These are phyloP conservation scores for Aspergillus sp. DNA, from an alignment of 2,329 filamentous ascomycete species.

Conservation along the genomic window DNA sequence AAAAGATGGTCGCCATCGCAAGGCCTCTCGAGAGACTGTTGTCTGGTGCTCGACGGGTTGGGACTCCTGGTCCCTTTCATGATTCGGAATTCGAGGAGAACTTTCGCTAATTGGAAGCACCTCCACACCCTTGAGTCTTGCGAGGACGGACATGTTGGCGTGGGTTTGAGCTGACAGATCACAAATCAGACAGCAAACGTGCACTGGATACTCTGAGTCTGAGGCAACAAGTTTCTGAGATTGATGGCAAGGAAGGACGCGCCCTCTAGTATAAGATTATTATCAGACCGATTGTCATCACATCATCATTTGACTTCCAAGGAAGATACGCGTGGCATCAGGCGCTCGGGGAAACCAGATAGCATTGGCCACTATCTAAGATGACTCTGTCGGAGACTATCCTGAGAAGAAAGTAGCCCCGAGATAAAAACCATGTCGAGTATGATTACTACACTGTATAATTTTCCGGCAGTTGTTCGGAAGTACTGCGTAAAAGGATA, in stretches of 20 bases:
- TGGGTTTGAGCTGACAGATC: neutral
- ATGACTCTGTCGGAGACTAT: too few species aligned
- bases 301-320: too few species aligned
- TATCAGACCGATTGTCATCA: neutral
- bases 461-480: slow-evolving; percentile 11
- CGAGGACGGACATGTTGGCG: slow-evolving; percentile 7
- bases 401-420: neutral
- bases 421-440: neutral
- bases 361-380: neutral
- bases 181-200: neutral
- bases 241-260: neutral
- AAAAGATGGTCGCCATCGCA: slow-evolving; percentile 25
- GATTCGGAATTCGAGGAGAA: neutral
- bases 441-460: neutral
- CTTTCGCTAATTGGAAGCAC: neutral
- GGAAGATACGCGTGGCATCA: too few species aligned
- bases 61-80: neutral
- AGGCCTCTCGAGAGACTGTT: neutral
- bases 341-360: neutral
- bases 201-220: neutral
- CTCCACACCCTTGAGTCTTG: neutral
- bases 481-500: slow-evolving; percentile 2
- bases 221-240: neutral
- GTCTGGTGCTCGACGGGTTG: neutral
- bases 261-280: neutral